Percentiles rank a stretch among this genome's conserved stretches.
These are phyloP conservation scores for Candida silvicultrix DNA, from an alignment of 805 yeast species.

Conservation along the genomic window DNA sequence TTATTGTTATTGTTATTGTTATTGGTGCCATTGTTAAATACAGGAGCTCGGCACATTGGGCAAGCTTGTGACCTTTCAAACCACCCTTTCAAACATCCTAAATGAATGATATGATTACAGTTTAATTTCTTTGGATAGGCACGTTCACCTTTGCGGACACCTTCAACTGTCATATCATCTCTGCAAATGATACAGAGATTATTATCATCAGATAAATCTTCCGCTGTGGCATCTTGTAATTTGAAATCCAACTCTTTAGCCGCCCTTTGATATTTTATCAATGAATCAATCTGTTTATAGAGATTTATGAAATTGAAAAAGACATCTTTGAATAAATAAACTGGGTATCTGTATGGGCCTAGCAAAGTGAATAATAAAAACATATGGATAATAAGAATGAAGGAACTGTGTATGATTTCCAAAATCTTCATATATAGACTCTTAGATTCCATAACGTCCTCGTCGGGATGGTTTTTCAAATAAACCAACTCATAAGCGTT, in stretches of 20 bases:
- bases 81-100: slow-evolving; percentile 91
- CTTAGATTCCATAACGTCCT: slow-evolving; percentile 70
- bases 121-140: slow-evolving; percentile 64
- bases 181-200: slow-evolving; percentile 82
- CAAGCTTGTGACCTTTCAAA: slow-evolving; percentile 87
- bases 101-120: slow-evolving; percentile 86
- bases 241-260: slow-evolving; percentile 58
- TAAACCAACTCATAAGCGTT: slow-evolving; percentile 52
- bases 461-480: slow-evolving; percentile 41
- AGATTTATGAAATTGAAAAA: slow-evolving; percentile 28
- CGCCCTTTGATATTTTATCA: slow-evolving; percentile 35
- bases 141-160: slow-evolving; percentile 30
- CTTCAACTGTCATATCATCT: slow-evolving; percentile 68
- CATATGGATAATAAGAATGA: slow-evolving; percentile 39
- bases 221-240: slow-evolving; percentile 52
- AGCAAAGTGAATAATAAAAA: slow-evolving; percentile 41
- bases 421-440: slow-evolving; percentile 50
- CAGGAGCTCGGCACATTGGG: slow-evolving; percentile 82
- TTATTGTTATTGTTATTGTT: slow-evolving; percentile 4
- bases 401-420: slow-evolving; percentile 44
- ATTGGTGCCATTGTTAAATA: slow-evolving; percentile 28
- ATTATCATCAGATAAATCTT: slow-evolving; percentile 55
- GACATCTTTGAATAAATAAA: slow-evolving; percentile 45
- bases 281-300: slow-evolving; percentile 29
- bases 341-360: slow-evolving; percentile 37